A percentile compares a stretch with the other conserved stretches of the same genome.
Evolutionary conservation across 2,329 filamentous ascomycete species (phyloP).

Genomic region (Trichoderma sp.): DNA sequence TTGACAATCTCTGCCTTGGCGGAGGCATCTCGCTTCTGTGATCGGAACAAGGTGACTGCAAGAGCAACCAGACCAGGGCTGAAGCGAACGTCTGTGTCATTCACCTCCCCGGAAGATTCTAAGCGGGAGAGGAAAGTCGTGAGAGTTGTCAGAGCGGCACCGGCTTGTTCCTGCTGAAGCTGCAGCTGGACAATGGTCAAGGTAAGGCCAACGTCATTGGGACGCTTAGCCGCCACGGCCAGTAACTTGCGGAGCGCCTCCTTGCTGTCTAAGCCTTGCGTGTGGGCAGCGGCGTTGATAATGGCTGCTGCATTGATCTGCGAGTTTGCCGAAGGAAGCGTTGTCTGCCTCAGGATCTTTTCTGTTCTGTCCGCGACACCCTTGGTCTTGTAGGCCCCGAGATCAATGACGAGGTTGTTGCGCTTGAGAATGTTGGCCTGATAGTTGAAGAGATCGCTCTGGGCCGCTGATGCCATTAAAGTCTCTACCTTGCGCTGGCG

Average conservation of each 20-base stretch:
- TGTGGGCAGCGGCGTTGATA: conserved; percentile 69
- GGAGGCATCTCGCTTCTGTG: conserved; percentile 69
- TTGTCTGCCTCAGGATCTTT: conserved; percentile 36
- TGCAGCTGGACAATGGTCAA: conserved; percentile 82
- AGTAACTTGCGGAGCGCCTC: conserved; percentile 68
- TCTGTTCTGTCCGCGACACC: conserved; percentile 56
- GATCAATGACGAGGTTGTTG: conserved; percentile 63
- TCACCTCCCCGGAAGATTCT: conserved; percentile 56
- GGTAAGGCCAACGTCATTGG: conserved; percentile 75
- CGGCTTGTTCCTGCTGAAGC: conserved; percentile 66
- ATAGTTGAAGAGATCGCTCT: conserved; percentile 69
- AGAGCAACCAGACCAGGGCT: conserved; percentile 82
- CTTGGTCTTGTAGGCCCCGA: conserved; percentile 65
- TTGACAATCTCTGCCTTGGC: conserved; percentile 72
- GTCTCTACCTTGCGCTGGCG: conserved; percentile 61
- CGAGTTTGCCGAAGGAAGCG: conserved; percentile 31
- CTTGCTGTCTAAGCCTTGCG: conserved; percentile 61
- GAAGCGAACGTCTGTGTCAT: conserved; percentile 69
- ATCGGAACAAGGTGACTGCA: conserved; percentile 73
- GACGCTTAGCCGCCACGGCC: conserved; percentile 68
- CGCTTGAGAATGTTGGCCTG: conserved; percentile 57
- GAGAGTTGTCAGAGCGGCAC: conserved; percentile 70
- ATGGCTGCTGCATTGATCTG: conserved; percentile 46
- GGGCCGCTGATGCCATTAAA: conserved; percentile 50
- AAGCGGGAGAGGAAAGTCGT: conserved; percentile 73